Evolutionary conservation across 164 flowering plant species (phyloP).

Genomic region (Nymphaea colorata): DNA sequence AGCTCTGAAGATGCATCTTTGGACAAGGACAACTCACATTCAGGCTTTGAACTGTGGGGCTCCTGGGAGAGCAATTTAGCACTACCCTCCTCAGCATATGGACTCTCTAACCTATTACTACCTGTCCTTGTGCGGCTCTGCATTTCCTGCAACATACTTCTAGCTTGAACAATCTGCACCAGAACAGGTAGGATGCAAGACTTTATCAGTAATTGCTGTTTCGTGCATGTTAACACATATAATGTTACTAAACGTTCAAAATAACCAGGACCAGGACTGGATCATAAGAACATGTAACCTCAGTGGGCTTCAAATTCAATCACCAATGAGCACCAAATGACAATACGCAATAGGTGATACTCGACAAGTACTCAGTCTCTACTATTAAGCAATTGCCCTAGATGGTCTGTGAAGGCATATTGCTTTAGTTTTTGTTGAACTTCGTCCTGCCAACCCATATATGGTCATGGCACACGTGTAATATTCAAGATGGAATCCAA

Average conservation of each 20-base stretch:
- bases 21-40: neutral
- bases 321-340: neutral
- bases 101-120: conserved; percentile 14
- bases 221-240: neutral
- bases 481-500: too few relatives aligned
- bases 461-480: too few relatives aligned
- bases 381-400: too few relatives aligned
- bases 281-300: neutral
- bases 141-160: conserved; percentile 50
- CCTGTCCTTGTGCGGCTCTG: conserved; percentile 21
- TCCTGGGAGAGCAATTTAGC: neutral
- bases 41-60: neutral
- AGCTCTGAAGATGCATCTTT: neutral
- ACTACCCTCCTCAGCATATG: neutral
- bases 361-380: neutral
- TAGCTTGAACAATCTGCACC: conserved; percentile 68
- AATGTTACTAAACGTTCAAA: neutral
- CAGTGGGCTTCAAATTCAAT: neutral
- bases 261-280: neutral
- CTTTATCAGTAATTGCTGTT: neutral
- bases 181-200: neutral
- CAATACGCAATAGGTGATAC: neutral
- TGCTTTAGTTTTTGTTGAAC: too few relatives aligned
- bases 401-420: too few relatives aligned
- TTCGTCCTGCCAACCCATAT: too few relatives aligned